phyloP scores from a whole-genome alignment of 805 yeast genomes.

The Candida nemodendra region DNA sequence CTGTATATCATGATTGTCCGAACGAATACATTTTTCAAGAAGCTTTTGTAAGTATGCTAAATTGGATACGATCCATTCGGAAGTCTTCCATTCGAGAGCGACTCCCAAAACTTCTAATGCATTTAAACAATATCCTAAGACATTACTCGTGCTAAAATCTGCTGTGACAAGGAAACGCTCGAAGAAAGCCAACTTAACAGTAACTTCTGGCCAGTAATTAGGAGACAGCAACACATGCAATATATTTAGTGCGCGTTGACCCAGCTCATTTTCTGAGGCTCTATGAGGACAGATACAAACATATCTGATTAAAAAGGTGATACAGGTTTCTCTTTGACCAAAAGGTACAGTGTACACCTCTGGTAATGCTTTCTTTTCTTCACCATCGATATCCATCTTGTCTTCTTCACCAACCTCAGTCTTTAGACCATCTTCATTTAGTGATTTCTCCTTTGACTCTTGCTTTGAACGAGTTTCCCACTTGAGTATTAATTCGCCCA shows the following conservation, averaged over 20 bases:
- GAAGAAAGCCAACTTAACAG: constrained; percentile 82
- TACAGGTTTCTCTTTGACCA: constrained; percentile 83
- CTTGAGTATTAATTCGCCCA: constrained; percentile 77
- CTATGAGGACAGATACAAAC: constrained; percentile 84
- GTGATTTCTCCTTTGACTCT: constrained; percentile 19
- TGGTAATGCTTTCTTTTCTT: constrained; percentile 25
- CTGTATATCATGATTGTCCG: constrained; percentile 84
- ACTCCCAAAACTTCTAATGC: constrained; percentile 87
- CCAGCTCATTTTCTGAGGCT: constrained; percentile 79
- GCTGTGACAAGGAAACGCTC: constrained; percentile 82
- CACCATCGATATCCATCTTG: constrained; percentile 22
- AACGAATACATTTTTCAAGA: constrained; percentile 75
- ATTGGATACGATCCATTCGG: constrained; percentile 78
- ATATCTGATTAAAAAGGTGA: constrained; percentile 83
- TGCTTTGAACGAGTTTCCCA: constrained; percentile 70
- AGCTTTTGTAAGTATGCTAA: constrained; percentile 66
- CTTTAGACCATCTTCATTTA: constrained; percentile 4
- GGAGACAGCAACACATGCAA: constrained; percentile 71
- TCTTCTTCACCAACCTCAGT: constrained; percentile 9
- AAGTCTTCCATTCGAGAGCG: constrained; percentile 72
- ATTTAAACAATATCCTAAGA: constrained; percentile 79
- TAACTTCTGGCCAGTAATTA: constrained; percentile 81
- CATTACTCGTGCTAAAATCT: constrained; percentile 66
- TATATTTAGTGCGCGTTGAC: constrained; percentile 77
- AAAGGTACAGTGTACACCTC: constrained; percentile 63